A percentile compares a stretch with the other conserved stretches of the same genome.
Conservation (phyloP, 78 protist species). For the Dictyostelium firmibasis region DNA sequence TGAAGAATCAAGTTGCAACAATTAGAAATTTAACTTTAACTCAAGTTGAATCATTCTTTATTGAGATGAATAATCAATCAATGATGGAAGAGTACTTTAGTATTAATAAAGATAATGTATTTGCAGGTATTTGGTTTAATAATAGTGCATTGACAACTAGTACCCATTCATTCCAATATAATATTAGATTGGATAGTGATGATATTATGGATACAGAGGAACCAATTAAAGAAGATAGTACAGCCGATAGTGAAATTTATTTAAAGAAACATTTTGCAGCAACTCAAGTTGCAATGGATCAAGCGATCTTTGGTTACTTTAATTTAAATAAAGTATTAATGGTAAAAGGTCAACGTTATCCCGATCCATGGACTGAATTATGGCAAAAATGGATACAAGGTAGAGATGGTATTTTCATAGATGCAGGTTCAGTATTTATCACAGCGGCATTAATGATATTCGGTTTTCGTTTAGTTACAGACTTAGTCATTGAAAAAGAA, state of each 20-base stretch:
- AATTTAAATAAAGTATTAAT: neutral
- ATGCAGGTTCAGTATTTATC: constrained; percentile 42
- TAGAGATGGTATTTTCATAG: constrained; percentile 6
- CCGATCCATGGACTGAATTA: constrained; percentile 44
- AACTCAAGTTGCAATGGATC: constrained; percentile 20
- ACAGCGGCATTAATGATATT: constrained; percentile 63
- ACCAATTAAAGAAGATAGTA: neutral
- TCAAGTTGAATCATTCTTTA: neutral
- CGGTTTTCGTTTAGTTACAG: constrained; percentile 30
- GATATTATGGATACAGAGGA: neutral
- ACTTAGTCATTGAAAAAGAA: constrained; percentile 62
- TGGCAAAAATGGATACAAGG: constrained; percentile 46
- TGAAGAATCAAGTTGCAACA: neutral
- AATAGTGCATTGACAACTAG: neutral
- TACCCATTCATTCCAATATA: constrained; percentile 3
- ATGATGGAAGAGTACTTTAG: constrained; percentile 22
- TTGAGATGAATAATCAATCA: neutral
- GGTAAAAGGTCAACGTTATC: neutral
- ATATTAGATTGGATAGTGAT: constrained; percentile 58
- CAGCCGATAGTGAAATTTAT: neutral
- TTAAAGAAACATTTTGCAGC: neutral
- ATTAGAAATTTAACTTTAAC: neutral
- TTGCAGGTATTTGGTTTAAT: constrained; percentile 49
- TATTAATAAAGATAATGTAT: constrained; percentile 2
- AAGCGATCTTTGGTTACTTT: neutral